phyloP scores from a whole-genome alignment of 1,284 basidiomycete genomes.

The Apiotrichum sp. region DNA sequence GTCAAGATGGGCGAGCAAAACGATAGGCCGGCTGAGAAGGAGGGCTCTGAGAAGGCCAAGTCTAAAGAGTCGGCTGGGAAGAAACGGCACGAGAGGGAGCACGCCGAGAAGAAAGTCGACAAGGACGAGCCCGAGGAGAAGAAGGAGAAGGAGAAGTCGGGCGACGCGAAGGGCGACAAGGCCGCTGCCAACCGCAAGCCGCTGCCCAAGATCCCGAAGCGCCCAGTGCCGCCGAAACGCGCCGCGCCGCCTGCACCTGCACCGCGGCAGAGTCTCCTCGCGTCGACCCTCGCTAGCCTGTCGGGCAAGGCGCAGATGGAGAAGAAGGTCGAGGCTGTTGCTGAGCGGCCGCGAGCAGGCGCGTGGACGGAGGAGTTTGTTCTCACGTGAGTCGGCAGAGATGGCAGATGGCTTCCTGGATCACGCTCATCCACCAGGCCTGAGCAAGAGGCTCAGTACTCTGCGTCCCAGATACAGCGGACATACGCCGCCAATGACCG shows the following conservation, averaged over 20 bases:
- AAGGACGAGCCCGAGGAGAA: neutral
- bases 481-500: constrained; percentile 5
- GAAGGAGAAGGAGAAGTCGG: neutral
- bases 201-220: neutral
- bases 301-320: neutral
- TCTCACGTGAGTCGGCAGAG: constrained; percentile 9
- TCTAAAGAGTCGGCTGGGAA: neutral
- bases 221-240: neutral
- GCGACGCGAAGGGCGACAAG: neutral
- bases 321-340: constrained; percentile 4
- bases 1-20: no score
- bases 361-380: constrained; percentile 17
- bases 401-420: no score
- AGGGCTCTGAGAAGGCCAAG: no score
- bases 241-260: neutral
- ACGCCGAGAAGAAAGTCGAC: neutral
- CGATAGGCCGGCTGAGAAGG: no score
- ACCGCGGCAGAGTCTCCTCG: constrained; percentile 9
- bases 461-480: constrained; percentile 1
- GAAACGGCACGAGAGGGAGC: neutral
- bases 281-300: constrained; percentile 12
- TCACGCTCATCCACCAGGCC: neutral
- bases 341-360: constrained; percentile 12
- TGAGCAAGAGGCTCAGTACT: constrained; percentile 13
- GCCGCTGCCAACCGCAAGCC: neutral